Percentiles rank a stretch among this genome's conserved stretches.
Evolutionary conservation across 805 yeast species (phyloP).

Genomic region (Saccharomycopsis selenospora): DNA sequence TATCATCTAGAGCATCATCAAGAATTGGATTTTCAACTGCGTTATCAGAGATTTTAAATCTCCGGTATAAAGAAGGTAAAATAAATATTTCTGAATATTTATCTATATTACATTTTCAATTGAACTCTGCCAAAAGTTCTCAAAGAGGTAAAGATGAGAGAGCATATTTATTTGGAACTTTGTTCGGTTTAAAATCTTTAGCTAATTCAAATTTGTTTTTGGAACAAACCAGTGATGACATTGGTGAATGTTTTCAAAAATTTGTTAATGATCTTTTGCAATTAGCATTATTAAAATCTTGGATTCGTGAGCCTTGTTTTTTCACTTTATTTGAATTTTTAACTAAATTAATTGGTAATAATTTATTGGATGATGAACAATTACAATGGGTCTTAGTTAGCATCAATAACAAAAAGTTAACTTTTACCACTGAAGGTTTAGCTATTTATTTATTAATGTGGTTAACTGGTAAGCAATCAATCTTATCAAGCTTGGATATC

Average conservation of each 20-base stretch:
- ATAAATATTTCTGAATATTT: slow-evolving; percentile 36
- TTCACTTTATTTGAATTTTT: slow-evolving; percentile 59
- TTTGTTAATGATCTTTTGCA: slow-evolving; percentile 45
- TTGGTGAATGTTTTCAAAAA: slow-evolving; percentile 27
- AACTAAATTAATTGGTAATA: slow-evolving; percentile 18
- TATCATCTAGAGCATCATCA: slow-evolving; percentile 77
- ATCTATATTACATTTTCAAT: slow-evolving; percentile 29
- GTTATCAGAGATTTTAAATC: slow-evolving; percentile 54
- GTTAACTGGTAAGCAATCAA: slow-evolving; percentile 11
- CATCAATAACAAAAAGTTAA: slow-evolving; percentile 46
- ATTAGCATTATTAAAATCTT: slow-evolving; percentile 58
- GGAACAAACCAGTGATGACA: slow-evolving; percentile 22
- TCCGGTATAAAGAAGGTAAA: slow-evolving; percentile 28
- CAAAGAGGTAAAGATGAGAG: slow-evolving; percentile 79
- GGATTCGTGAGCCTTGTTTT: slow-evolving; percentile 81
- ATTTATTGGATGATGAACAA: slow-evolving; percentile 15
- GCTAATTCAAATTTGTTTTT: slow-evolving; percentile 45
- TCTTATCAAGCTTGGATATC: slow-evolving; percentile 19
- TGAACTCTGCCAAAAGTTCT: slow-evolving; percentile 34
- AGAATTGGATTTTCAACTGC: slow-evolving; percentile 87
- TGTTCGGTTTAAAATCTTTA: slow-evolving; percentile 77
- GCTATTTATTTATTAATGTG: slow-evolving; percentile 60
- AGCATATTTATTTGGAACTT: slow-evolving; percentile 68
- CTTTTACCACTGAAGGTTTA: slow-evolving; percentile 71
- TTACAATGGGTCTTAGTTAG: slow-evolving; percentile 32